A percentile compares a stretch with the other conserved stretches of the same genome.
Conservation (phyloP, 1,284 basidiomycete species). For the Leucoagaricus sp. region DNA sequence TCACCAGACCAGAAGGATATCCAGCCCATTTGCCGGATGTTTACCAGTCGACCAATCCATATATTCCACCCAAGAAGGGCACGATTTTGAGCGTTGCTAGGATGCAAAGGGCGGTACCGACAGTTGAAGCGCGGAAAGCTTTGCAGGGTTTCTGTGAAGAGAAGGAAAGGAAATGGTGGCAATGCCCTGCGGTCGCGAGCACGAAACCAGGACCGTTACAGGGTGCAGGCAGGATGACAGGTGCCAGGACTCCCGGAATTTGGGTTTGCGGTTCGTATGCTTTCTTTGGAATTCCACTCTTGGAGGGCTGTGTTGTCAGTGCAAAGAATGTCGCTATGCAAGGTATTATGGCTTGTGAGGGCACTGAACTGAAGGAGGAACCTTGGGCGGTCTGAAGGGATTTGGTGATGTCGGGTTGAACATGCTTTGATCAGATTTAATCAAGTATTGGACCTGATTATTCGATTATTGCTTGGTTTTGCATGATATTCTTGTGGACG, state of each 20-base stretch:
- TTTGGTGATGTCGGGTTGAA: neutral
- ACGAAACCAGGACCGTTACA: conserved; percentile 50
- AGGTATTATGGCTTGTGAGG: conserved; percentile 42
- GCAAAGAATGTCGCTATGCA: conserved; percentile 56
- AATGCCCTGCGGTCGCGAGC: conserved; percentile 34
- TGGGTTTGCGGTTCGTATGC: conserved; percentile 65
- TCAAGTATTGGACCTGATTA: neutral
- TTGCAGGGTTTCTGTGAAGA: conserved; percentile 44
- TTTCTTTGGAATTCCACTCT: conserved; percentile 57
- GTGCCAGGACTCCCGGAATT: conserved; percentile 40
- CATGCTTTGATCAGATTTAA: neutral
- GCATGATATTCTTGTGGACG: neutral
- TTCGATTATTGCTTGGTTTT: neutral
- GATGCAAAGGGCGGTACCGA: conserved; percentile 65
- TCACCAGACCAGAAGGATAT: conserved; percentile 37
- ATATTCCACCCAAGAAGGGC: conserved; percentile 49
- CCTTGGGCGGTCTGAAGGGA: conserved; percentile 27
- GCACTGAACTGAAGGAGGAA: conserved; percentile 26
- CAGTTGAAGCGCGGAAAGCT: conserved; percentile 48
- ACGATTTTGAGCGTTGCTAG: conserved; percentile 56
- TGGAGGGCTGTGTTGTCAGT: conserved; percentile 68
- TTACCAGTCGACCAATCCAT: conserved; percentile 77
- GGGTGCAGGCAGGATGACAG: conserved; percentile 40
- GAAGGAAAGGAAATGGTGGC: conserved; percentile 38
- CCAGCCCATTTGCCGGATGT: conserved; percentile 36